Evolutionary conservation across 1,284 basidiomycete species (phyloP), one percentile per base, ranked within the genome.

Genomic region (Apiotrichum gracile): DNA sequence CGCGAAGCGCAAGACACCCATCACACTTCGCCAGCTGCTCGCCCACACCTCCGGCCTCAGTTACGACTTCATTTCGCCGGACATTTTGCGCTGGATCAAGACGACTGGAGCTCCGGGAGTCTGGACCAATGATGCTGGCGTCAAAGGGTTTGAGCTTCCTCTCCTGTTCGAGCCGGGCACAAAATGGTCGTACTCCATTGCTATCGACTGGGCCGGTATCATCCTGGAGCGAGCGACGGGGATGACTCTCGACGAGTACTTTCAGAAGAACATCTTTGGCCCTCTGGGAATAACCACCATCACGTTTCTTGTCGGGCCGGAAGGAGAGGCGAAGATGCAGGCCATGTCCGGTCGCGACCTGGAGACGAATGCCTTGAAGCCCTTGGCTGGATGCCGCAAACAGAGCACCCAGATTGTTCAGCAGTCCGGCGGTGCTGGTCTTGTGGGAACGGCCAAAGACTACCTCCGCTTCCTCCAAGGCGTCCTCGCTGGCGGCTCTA

Each of bases 21-120:
- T 69, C 39, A 71, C 70, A 1, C 41, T 73, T 41, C 57, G 65
- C 49, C 65, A 65, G 61, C 57, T 73, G 19, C 54, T 70, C 46
- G 60, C 52, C 16, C 70, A 73, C 55, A 63, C 62, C 19, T 60
- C 66, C 10, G 57, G 57, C 1, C 35, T 55, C 26, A 34, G 34
- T 2, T 55, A 58, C 29, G 42, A 50, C 25, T 29, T 29, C 4
- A 35, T 38, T 35, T 47, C 45, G 19, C 21, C 38, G 5, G n/a
- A 43, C 19, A 29, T 55, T 46, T 14, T 24, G 8, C 45, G 34
- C 16, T 46, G 45, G 45, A 34, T 49, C 10, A 51, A 54, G 12
- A 25, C 54, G 8, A 61, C 29, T 58, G 50, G 38, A 35, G 61
- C 1, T 31, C 60, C 13, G 13, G 24, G 65, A 61, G 3, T 60